phyloP scores from a whole-genome alignment of 1,139 yeast genomes.

The Pichia kudriavzevii region DNA sequence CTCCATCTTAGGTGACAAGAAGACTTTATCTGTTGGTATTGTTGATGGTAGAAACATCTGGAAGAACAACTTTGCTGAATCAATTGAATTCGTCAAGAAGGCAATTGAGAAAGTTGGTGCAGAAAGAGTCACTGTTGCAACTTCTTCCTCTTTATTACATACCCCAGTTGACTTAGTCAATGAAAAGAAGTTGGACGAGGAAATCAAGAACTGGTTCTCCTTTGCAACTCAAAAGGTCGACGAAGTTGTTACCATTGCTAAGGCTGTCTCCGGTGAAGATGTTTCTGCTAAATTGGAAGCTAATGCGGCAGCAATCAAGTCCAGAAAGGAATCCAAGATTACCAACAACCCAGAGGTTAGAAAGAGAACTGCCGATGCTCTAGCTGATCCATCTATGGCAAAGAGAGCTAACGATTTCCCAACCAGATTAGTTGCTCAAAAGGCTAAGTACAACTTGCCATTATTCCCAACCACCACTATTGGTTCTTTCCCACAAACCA shows the following conservation, averaged over 20 bases:
- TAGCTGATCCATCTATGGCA: slow-evolving; percentile 56
- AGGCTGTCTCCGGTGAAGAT: slow-evolving; percentile 77
- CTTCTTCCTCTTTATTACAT: slow-evolving; percentile 86
- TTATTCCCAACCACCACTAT: slow-evolving; percentile 99
- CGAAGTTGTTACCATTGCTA: slow-evolving; percentile 88
- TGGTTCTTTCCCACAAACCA: slow-evolving; percentile 99
- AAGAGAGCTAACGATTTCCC: slow-evolving; percentile 85
- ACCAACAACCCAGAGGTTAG: slow-evolving; percentile 90
- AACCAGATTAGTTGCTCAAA: slow-evolving; percentile 80
- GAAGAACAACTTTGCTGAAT: slow-evolving; percentile 91
- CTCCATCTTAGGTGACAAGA: slow-evolving; percentile 55
- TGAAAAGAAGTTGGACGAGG: slow-evolving; percentile 85
- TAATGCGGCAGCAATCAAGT: slow-evolving; percentile 77
- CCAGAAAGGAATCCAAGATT: slow-evolving; percentile 80
- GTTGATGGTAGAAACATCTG: slow-evolving; percentile 99
- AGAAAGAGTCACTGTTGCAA: slow-evolving; percentile 86
- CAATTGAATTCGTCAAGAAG: slow-evolving; percentile 70
- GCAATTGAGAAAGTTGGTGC: slow-evolving; percentile 81
- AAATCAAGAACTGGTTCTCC: slow-evolving; percentile 95
- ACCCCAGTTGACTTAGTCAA: slow-evolving; percentile 93
- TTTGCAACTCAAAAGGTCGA: slow-evolving; percentile 93
- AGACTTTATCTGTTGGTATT: slow-evolving; percentile 89
- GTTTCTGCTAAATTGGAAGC: slow-evolving; percentile 64
- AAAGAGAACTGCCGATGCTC: slow-evolving; percentile 73
- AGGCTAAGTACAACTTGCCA: slow-evolving; percentile 84